Conservation (phyloP, 257 asterid species). For the Knoxia roxburghii region DNA sequence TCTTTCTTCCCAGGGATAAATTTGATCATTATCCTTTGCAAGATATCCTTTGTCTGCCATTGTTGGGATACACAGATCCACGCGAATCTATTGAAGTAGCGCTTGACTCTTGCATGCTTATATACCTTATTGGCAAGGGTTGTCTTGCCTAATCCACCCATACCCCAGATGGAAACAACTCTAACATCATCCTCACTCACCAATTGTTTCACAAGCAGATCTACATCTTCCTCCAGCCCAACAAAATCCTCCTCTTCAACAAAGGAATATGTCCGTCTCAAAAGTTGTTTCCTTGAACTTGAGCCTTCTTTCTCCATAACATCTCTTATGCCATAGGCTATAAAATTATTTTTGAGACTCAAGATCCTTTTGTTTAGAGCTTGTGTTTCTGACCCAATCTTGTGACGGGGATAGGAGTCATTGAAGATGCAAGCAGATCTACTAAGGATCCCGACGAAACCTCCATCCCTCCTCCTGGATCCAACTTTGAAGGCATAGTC, state of each 20-base stretch:
- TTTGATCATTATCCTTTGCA: not conserved
- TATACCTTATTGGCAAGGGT: conserved; percentile 4
- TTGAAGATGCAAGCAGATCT: not conserved
- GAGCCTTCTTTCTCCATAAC: conserved; percentile 8
- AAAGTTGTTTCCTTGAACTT: not conserved
- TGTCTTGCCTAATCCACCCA: conserved; percentile 7
- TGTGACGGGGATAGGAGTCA: not conserved
- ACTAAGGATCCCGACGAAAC: not conserved
- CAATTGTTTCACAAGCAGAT: conserved; percentile 4
- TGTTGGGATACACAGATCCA: conserved; percentile 2
- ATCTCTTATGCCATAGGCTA: not conserved
- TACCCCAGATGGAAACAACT: not conserved
- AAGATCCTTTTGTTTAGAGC: not conserved
- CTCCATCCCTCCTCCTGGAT: not conserved
- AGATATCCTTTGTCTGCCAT: not conserved
- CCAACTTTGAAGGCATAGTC: conserved; percentile 4
- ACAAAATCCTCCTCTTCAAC: conserved; percentile 9
- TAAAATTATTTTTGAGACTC: not conserved
- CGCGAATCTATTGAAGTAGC: not conserved
- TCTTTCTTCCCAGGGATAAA: not conserved
- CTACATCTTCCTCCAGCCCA: conserved; percentile 6
- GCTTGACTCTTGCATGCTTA: not conserved
- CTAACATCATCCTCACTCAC: not conserved
- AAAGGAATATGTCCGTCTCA: conserved; percentile 7
- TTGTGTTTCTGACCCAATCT: conserved; percentile 1